Conservation (phyloP, 169 alveolate genomes). For the Eimeria falciformis region DNA sequence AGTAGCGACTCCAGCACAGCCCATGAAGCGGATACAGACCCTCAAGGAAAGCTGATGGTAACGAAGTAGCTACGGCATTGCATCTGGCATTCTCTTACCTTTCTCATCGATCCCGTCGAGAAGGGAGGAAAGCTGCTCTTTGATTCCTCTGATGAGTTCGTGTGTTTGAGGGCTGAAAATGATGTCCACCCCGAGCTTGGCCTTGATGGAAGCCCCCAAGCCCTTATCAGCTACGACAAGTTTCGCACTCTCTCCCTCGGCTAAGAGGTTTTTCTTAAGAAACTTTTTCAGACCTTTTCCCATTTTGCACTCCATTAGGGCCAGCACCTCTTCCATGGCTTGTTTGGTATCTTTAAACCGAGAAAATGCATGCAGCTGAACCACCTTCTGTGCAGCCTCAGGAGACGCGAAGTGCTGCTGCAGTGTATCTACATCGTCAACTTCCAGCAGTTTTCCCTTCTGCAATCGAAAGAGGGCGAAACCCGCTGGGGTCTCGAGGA, state of each 20-base stretch:
- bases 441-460: conserved; percentile 87
- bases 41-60: not conserved
- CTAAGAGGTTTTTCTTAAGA: conserved; percentile 93
- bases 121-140: conserved; percentile 87
- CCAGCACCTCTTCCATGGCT: conserved; percentile 91
- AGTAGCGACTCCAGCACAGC: too few relatives aligned
- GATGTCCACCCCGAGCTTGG: conserved; percentile 87
- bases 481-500: conserved; percentile 99
- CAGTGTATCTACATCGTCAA: conserved; percentile 74
- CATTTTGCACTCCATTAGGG: conserved; percentile 86
- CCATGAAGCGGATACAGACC: not conserved
- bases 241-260: conserved; percentile 77
- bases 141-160: conserved; percentile 91
- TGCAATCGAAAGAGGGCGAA: conserved; percentile 97
- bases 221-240: conserved; percentile 92
- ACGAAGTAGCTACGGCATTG: too few relatives aligned
- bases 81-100: conserved; percentile 62
- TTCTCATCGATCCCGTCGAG: conserved; percentile 91
- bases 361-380: conserved; percentile 90
- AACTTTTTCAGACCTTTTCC: conserved; percentile 93
- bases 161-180: conserved; percentile 89
- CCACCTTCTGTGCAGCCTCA: conserved; percentile 64
- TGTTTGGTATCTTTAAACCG: conserved; percentile 93
- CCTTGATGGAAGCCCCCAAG: conserved; percentile 91
- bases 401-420: conserved; percentile 6